Evolutionary conservation across 2,329 filamentous ascomycete genomes (phyloP), one percentile per base, ranked within the genome.

Genomic region (Penicillium polonicum): DNA sequence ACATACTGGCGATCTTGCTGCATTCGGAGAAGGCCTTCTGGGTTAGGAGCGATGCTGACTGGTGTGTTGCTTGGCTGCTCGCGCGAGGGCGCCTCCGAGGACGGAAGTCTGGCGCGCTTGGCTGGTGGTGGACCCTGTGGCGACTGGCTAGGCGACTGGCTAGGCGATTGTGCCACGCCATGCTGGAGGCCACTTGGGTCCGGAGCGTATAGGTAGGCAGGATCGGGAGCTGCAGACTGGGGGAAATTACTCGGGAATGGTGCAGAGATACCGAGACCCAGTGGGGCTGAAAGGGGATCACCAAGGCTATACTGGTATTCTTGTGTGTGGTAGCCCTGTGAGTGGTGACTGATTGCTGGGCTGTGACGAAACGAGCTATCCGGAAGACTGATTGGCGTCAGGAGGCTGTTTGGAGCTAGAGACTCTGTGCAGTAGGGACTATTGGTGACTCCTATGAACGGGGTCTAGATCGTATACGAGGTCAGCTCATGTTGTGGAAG

Each of bases 361-460:
- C 72, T 76, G 4, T 70, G 67, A 49, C 67, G 63, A 54, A 73
- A 73, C 35, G 71, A 68, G 62, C 56, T 72, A 55, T 75, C 73
- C 3, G 73, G 67, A 15, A 77, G 68, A 54, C 75, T 76, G 62
- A 76, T 70, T 33, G 76, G 74, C 4, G 75, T 77, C 41, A 76
- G 62, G 44, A 74, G 66, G 52, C 60, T 55, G 39, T 70, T 57
- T 57, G 67, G 68, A 44, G 70, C 72, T 33, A 69, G 48, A 35
- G 66, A 52, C 35, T 68, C 64, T n/a, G 70, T 66, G 53, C 68
- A 73, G 60, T 76, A 77, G 4, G 73, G 66, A 51, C 71, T 63
- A 43, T 59, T 62, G 44, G 59, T 62, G 33, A 68, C 55, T 19
- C 63, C 64, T 44, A 70, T 56, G 45, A 68, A 76, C 9, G 50